Evolutionary conservation across 1,139 yeast genomes (phyloP).

Genomic region (Protomyces pachydermus): DNA sequence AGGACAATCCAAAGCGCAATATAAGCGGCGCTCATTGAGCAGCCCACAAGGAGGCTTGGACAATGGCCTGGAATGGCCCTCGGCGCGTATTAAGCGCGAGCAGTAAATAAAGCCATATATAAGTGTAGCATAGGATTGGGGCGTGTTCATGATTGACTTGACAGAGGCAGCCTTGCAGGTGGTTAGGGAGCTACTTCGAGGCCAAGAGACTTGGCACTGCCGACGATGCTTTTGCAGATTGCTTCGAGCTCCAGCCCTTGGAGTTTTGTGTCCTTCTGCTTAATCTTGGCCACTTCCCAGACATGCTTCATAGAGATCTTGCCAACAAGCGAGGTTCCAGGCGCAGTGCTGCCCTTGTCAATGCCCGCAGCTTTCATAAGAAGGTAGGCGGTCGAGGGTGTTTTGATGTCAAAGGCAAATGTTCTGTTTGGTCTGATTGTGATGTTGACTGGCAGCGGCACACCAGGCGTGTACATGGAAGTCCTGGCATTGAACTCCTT

Average conservation of each 20-base stretch:
- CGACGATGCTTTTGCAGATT: conserved; percentile 74
- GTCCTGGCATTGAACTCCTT: conserved; percentile 97
- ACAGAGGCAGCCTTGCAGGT: too few species aligned
- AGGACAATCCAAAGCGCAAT: too few species aligned
- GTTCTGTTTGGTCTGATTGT: conserved; percentile 89
- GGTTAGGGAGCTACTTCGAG: conserved; percentile 65
- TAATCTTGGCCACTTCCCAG: conserved; percentile 91
- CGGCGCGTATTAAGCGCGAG: not conserved
- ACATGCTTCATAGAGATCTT: conserved; percentile 78
- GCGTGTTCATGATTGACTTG: too few species aligned
- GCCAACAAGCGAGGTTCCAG: conserved; percentile 55
- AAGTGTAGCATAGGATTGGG: too few species aligned
- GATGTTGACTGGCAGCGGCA: conserved; percentile 81
- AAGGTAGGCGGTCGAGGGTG: conserved; percentile 90
- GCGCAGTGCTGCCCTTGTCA: conserved; percentile 63
- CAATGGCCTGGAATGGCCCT: not conserved
- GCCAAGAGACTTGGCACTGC: conserved; percentile 85
- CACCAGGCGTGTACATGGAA: conserved; percentile 75
- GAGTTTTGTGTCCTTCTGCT: conserved; percentile 76
- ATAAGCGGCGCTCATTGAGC: too few species aligned
- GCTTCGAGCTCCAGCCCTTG: conserved; percentile 63
- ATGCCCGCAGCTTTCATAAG: conserved; percentile 76
- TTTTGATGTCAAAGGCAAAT: conserved; percentile 76
- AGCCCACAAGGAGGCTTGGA: not conserved
- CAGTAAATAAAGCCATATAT: too few species aligned